Base-by-base conservation (phyloP, 1,284 basidiomycete genomes). In the Papiliotrema fonsecae region DNA sequence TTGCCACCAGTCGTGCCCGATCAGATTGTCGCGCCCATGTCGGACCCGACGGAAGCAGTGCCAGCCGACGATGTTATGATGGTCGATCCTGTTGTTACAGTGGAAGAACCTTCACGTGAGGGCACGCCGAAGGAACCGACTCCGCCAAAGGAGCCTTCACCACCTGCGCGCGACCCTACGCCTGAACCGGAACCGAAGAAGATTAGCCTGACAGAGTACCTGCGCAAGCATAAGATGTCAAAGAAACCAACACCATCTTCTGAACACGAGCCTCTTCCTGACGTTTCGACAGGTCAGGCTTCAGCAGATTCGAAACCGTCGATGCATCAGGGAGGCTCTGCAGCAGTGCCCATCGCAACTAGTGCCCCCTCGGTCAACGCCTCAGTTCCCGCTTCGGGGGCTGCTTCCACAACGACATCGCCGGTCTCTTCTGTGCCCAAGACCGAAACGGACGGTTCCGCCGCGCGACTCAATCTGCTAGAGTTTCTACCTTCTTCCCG, bases 181-280 rank as follows among this genome's bases (percentile, higher is more conserved):
- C 64, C 56, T 11, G 58, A 57, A 21, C 63, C 61, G 34, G n/a
- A n/a, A n/a, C 61, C 61, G 19, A 67, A 67, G 59, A 67, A 67
- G 49, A 61, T 70, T 7, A 60, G 62, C 2, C 49, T 70, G n/a
- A 51, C 57, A 18, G 69, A 71, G 32, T 71, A 67, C 43, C 50
- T 71, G 31, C 65, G 64, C 39, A 64, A 40, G 21, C 57, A 62
- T 47, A 67, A 64, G 55, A 60, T 67, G 48, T 67, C 65, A 50
- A 58, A 64, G 21, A 50, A 16, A 11, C 16, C 11, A 6, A 4
- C 35, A 27, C 21, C 48, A 16, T 34, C 39, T n/a, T 24, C 45
- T 10, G 40, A n/a, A 2, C 32, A 18, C 16, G 36, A 30, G 19
- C 19, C 51, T 1, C 32, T 13, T 32, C 13, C 34, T 3, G 34